Conservation (phyloP, 139 green algal genomes). For the Dunaliella primolecta region DNA sequence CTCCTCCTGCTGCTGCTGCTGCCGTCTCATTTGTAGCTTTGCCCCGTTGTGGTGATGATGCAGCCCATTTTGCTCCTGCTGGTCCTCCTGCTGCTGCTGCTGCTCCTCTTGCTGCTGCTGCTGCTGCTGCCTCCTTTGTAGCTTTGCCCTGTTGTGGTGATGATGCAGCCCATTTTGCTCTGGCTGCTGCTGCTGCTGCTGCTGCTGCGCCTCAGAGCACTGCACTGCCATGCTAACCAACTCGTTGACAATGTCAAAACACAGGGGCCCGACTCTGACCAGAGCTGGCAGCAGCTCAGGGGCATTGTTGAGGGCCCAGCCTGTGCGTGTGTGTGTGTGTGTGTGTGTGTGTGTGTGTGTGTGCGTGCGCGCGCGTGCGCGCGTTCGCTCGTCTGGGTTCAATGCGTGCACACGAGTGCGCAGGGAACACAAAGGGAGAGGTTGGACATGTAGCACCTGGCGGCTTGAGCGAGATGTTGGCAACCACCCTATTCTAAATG, state of each 20-base stretch:
- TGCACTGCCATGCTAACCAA: background rate
- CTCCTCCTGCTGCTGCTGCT: background rate
- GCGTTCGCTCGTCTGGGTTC: too few species aligned
- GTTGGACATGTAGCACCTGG: too few species aligned
- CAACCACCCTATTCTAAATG: too few species aligned
- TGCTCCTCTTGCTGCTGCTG: background rate
- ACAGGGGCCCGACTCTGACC: background rate
- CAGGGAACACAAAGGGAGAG: too few species aligned
- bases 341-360: too few species aligned
- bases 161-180: background rate
- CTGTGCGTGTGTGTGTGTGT: background rate
- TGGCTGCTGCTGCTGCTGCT: background rate
- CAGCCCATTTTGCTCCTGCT: too few species aligned
- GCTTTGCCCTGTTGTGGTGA: background rate
- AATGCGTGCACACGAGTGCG: too few species aligned
- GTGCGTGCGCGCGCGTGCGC: too few species aligned
- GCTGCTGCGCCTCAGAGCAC: background rate
- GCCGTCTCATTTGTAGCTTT: background rate
- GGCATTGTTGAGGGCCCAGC: background rate
- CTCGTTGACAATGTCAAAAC: background rate
- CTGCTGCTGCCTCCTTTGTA: background rate
- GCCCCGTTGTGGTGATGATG: too few species aligned
- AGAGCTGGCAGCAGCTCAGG: background rate
- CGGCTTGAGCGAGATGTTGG: too few species aligned
- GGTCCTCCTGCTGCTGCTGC: background rate